A percentile compares a stretch with the other conserved stretches of the same genome.
Evolutionary conservation across 2,329 filamentous ascomycete genomes (phyloP).

Genomic region (Teratosphaeria destructans): DNA sequence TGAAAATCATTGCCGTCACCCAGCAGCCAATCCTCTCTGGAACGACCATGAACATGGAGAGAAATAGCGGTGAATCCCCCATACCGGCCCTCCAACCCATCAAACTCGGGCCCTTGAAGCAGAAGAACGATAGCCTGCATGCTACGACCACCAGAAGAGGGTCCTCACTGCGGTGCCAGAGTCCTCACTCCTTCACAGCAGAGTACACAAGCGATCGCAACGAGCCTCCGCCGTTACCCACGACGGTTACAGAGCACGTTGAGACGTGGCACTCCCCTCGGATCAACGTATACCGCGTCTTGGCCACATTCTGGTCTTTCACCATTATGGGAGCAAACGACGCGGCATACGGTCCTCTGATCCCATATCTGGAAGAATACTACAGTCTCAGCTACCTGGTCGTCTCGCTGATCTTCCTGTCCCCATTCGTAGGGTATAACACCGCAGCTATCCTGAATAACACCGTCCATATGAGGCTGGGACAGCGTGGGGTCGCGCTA

Average conservation of each 20-base stretch:
- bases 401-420: conserved; percentile 57
- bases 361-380: conserved; percentile 50
- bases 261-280: conserved; percentile 56
- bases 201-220: conserved; percentile 13
- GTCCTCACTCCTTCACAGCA: conserved; percentile 7
- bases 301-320: conserved; percentile 51
- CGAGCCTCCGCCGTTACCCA: conserved; percentile 37
- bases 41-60: not conserved
- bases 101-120: conserved; percentile 15
- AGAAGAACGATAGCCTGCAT: conserved; percentile 6
- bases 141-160: conserved; percentile 7
- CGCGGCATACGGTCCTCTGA: conserved; percentile 42
- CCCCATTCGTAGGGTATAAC: conserved; percentile 56
- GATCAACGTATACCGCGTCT: conserved; percentile 48
- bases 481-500: conserved; percentile 62
- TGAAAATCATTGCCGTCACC: too few species aligned
- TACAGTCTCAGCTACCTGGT: conserved; percentile 52
- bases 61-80: conserved; percentile 16
- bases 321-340: conserved; percentile 60
- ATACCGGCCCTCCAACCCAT: conserved; percentile 18
- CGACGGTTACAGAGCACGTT: conserved; percentile 29
- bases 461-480: conserved; percentile 51
- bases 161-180: conserved; percentile 11
- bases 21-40: too few species aligned
- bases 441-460: conserved; percentile 55